Evolutionary conservation across 306 rosid genomes (phyloP).

Genomic region (Lagenaria siceraria): DNA sequence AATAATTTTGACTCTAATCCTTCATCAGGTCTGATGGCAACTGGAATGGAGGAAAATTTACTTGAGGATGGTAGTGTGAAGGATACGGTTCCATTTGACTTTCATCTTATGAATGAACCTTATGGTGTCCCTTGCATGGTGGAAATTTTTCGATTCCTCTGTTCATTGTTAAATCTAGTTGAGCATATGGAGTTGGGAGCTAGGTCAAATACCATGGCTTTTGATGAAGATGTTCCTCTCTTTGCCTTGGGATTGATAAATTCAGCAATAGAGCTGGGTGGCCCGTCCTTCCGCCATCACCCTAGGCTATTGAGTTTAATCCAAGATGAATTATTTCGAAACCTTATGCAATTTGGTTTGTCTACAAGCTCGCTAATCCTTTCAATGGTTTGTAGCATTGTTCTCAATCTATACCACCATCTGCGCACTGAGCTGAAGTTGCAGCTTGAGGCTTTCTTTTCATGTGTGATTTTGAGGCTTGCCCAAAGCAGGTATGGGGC

Average conservation of each 20-base stretch:
- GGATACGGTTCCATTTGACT: constrained; percentile 53
- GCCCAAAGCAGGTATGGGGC: constrained; percentile 82
- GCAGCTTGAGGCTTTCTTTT: constrained; percentile 89
- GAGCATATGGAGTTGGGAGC: constrained; percentile 64
- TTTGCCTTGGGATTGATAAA: constrained; percentile 85
- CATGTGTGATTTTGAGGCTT: constrained; percentile 85
- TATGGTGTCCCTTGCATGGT: constrained; percentile 98
- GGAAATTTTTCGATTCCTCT: constrained; percentile 82
- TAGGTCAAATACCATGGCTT: constrained; percentile 65
- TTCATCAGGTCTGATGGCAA: constrained; percentile 33
- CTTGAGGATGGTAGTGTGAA: constrained; percentile 36
- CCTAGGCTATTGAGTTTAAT: constrained; percentile 26
- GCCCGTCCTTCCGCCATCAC: constrained; percentile 69
- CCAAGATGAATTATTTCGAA: constrained; percentile 37
- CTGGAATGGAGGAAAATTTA: constrained; percentile 45
- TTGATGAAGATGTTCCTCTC: constrained; percentile 92
- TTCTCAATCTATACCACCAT: constrained; percentile 79
- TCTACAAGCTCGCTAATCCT: constrained; percentile 75
- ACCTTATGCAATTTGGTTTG: constrained; percentile 32
- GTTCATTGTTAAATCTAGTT: constrained; percentile 69
- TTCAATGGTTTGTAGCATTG: constrained; percentile 76
- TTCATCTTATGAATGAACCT: constrained; percentile 78
- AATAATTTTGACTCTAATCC: constrained; percentile 31
- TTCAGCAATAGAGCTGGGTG: constrained; percentile 87
- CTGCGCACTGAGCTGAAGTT: constrained; percentile 70